phyloP scores from a whole-genome alignment of 1,284 basidiomycete species.

The Cutaneotrichosporon spelunceum region DNA sequence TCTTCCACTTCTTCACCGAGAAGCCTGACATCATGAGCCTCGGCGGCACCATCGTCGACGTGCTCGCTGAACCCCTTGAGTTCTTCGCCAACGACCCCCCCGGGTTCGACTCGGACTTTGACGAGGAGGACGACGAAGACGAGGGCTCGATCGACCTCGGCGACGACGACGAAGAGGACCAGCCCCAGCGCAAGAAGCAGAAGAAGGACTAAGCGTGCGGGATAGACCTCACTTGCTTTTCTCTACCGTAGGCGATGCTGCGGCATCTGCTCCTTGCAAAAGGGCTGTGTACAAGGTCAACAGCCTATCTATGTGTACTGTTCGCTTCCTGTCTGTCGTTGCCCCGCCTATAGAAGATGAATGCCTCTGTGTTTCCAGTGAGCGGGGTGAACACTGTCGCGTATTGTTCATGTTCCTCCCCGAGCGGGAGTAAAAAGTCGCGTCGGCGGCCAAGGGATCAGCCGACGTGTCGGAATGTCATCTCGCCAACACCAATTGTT shows the following conservation, averaged over 20 bases:
- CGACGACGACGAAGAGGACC: constrained; percentile 43
- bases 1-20: constrained; percentile 55
- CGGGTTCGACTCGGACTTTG: constrained; percentile 37
- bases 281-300: neutral
- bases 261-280: neutral
- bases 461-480: neutral
- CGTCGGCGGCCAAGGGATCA: neutral
- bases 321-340: neutral
- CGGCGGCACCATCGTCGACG: constrained; percentile 25
- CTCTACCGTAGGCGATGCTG: neutral
- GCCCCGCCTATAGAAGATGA: neutral
- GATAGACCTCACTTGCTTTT: neutral
- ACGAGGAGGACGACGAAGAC: constrained; percentile 42
- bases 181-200: constrained; percentile 40
- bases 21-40: constrained; percentile 34
- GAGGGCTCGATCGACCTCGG: constrained; percentile 49
- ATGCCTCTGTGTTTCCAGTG: neutral
- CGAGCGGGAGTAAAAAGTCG: neutral
- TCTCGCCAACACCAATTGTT: neutral
- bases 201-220: constrained; percentile 2
- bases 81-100: constrained; percentile 41
- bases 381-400: neutral
- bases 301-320: neutral
- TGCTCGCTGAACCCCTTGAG: constrained; percentile 43
- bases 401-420: neutral